These are phyloP conservation scores for Novymonas esmeraldas DNA, from an alignment of 208 protist genomes.

Conservation along the genomic window DNA sequence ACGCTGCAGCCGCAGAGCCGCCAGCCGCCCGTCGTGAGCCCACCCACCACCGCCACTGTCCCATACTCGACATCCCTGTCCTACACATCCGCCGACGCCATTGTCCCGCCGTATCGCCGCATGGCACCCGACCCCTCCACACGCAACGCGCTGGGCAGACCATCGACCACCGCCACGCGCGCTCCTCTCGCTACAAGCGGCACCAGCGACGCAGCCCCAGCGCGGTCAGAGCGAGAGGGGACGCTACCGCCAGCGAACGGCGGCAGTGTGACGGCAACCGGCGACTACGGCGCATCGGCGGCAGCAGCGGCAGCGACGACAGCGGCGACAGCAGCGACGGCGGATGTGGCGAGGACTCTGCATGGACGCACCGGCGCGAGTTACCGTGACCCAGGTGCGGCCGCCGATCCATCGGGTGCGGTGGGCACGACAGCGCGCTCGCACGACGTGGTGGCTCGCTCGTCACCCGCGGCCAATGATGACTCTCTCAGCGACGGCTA, in stretches of 20 bases:
- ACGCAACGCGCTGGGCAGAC: conserved; percentile 22
- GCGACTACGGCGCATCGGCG: not conserved
- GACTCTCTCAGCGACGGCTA: conserved; percentile 89
- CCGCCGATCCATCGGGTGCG: conserved; percentile 10
- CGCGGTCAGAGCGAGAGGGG: conserved; percentile 6
- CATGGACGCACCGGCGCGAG: not conserved
- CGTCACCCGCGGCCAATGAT: conserved; percentile 29
- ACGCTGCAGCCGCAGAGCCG: conserved; percentile 13
- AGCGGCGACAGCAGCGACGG: not conserved
- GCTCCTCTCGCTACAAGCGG: not conserved
- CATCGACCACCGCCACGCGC: not conserved
- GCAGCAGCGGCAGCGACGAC: not conserved
- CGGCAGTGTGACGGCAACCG: conserved; percentile 5
- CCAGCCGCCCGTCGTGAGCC: conserved; percentile 33
- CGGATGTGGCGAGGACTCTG: conserved; percentile 2
- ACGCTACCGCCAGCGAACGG: conserved; percentile 23
- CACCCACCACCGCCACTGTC: conserved; percentile 18
- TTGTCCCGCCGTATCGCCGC: conserved; percentile 41
- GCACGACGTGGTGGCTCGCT: conserved; percentile 3
- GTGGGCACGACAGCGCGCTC: not conserved
- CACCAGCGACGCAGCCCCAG: not conserved
- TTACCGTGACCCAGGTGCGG: not conserved
- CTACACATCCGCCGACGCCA: conserved; percentile 25
- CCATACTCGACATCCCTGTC: not conserved
- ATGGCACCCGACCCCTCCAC: conserved; percentile 10